phyloP scores from a whole-genome alignment of 2,329 filamentous ascomycete species.

The Fusarium sp. region DNA sequence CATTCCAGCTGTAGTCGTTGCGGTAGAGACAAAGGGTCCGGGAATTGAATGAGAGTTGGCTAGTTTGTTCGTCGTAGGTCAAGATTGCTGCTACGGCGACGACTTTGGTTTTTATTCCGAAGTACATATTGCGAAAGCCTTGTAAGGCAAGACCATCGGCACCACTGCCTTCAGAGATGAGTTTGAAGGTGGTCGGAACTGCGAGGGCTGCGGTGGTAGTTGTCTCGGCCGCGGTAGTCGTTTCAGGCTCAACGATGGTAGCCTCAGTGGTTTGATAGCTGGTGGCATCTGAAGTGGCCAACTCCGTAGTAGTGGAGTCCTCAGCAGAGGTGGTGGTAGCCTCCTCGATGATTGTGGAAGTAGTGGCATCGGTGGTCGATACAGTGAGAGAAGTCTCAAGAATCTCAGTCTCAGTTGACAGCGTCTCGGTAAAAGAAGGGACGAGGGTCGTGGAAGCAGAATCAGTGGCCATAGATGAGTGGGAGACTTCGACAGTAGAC shows the following conservation, averaged over 20 bases:
- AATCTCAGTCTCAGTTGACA: not conserved
- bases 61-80: too few species aligned
- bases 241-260: not conserved
- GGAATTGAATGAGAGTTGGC: too few species aligned
- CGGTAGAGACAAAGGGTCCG: too few species aligned
- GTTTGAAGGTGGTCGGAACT: not conserved
- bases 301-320: not conserved
- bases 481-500: not conserved
- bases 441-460: rapidly evolving
- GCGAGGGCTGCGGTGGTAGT: not conserved
- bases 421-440: not conserved
- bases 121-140: too few species aligned
- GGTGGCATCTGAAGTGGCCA: not conserved
- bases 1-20: too few species aligned
- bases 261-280: not conserved
- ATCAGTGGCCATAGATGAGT: not conserved
- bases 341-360: not conserved
- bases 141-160: not conserved
- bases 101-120: too few species aligned
- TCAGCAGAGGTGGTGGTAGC: not conserved
- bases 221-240: not conserved
- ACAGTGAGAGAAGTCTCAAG: not conserved
- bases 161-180: not conserved
- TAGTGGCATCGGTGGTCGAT: not conserved
- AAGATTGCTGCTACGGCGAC: too few species aligned